Evolutionary conservation across 2,329 filamentous ascomycete species (phyloP).

Genomic region (Monosporascus cannonballus): DNA sequence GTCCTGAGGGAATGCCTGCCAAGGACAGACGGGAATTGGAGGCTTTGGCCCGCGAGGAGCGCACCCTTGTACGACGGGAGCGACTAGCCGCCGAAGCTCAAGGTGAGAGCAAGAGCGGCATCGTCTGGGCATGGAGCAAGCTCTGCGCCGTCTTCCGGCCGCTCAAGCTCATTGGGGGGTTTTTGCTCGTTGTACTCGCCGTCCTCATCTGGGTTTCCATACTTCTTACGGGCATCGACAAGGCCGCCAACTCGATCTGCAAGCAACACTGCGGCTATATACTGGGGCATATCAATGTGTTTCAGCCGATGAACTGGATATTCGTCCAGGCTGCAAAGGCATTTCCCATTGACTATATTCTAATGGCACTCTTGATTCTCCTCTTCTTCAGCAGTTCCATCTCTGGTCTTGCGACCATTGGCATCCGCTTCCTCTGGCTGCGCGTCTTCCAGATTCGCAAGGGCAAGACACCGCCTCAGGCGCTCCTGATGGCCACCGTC

Average conservation of each 20-base stretch:
- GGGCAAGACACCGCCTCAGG: conserved; percentile 85
- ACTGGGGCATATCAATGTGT: conserved; percentile 77
- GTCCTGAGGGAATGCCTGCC: conserved; percentile 65
- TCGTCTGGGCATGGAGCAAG: conserved; percentile 74
- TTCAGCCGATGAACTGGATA: conserved; percentile 91
- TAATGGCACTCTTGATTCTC: conserved; percentile 79
- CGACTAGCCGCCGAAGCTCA: conserved; percentile 77
- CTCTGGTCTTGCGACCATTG: conserved; percentile 76
- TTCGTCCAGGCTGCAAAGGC: conserved; percentile 73
- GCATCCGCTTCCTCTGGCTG: conserved; percentile 95
- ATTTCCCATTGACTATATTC: conserved; percentile 87
- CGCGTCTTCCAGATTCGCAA: conserved; percentile 86
- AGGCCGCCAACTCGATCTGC: conserved; percentile 91
- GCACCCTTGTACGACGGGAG: conserved; percentile 83
- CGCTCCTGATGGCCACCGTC: conserved; percentile 82
- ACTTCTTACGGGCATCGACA: conserved; percentile 93
- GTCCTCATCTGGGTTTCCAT: conserved; percentile 82
- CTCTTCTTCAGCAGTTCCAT: conserved; percentile 87
- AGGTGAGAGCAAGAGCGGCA: conserved; percentile 67
- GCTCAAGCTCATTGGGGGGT: conserved; percentile 78
- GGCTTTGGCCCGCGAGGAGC: conserved; percentile 79
- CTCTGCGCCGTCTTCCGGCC: conserved; percentile 77
- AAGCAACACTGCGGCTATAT: conserved; percentile 89
- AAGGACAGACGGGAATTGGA: conserved; percentile 90
- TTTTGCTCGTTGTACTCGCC: conserved; percentile 68